These are phyloP conservation scores for Prunus salicina DNA, from an alignment of 306 rosid genomes.

Conservation along the genomic window DNA sequence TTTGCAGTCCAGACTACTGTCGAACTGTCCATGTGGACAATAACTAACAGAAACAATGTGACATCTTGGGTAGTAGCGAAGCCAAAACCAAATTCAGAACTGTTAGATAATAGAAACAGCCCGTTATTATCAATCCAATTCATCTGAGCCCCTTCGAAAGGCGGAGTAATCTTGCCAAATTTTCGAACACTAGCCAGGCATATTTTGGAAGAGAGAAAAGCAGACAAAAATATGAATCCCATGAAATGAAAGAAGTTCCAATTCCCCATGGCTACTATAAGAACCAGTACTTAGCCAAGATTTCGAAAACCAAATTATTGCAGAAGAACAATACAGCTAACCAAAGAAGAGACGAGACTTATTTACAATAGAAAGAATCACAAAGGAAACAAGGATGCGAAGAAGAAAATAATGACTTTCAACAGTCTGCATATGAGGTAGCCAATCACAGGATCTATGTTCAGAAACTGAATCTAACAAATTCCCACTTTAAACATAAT, in stretches of 20 bases:
- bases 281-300: not conserved
- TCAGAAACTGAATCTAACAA: constrained; percentile 9
- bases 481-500: not conserved
- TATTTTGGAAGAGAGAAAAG: constrained; percentile 25
- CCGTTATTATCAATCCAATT: constrained; percentile 61
- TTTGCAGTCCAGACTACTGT: constrained; percentile 70
- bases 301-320: not conserved
- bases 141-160: constrained; percentile 60
- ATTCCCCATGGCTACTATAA: constrained; percentile 40
- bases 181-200: constrained; percentile 40
- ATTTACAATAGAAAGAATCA: constrained; percentile 1
- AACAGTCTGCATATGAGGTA: constrained; percentile 5
- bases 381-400: not conserved
- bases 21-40: constrained; percentile 35
- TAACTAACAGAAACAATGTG: constrained; percentile 48
- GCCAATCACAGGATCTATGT: not conserved
- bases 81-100: constrained; percentile 48
- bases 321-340: not conserved
- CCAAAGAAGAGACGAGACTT: constrained; percentile 1
- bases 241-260: constrained; percentile 21
- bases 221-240: constrained; percentile 22
- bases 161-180: constrained; percentile 38
- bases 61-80: constrained; percentile 42
- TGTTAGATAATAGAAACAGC: constrained; percentile 53
- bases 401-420: not conserved